A percentile compares a stretch with the other conserved stretches of the same genome.
Conservation (phyloP, 202 grass and related monocot genomes). For the Panicum hallii region DNA sequence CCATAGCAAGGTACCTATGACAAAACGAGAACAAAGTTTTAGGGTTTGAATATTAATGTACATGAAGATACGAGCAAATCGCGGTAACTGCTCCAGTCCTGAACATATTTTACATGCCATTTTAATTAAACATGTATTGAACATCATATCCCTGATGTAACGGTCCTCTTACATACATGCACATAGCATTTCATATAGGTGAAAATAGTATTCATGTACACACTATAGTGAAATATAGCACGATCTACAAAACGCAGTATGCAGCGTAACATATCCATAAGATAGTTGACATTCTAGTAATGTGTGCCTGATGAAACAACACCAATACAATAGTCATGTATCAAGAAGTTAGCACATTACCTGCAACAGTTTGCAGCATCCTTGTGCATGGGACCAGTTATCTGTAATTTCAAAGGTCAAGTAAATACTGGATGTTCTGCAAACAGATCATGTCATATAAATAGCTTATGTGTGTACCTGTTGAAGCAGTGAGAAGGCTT, state of each 20-base stretch:
- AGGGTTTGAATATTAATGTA: not conserved
- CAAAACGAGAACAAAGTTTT: conserved; percentile 18
- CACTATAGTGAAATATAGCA: not conserved
- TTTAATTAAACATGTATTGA: not conserved
- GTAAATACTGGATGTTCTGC: conserved; percentile 37
- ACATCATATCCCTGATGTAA: not conserved
- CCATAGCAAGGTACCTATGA: conserved; percentile 90
- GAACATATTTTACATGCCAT: not conserved
- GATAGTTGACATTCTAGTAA: not conserved
- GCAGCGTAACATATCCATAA: not conserved
- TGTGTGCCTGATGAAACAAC: not conserved
- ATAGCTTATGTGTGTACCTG: conserved; percentile 60
- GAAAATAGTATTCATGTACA: not conserved
- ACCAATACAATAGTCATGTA: not conserved
- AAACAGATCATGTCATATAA: conserved; percentile 18
- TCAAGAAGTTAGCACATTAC: conserved; percentile 51
- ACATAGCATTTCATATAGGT: not conserved
- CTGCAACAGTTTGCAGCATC: conserved; percentile 97
- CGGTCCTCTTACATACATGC: not conserved
- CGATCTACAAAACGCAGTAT: not conserved
- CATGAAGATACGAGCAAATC: conserved; percentile 3
- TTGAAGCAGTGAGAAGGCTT: conserved; percentile 97
- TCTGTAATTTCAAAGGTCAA: conserved; percentile 59
- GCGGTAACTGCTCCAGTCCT: not conserved
- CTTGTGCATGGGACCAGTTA: conserved; percentile 96